Base-by-base conservation (phyloP, 495 filamentous ascomycete genomes). In the Poronia punctata region DNA sequence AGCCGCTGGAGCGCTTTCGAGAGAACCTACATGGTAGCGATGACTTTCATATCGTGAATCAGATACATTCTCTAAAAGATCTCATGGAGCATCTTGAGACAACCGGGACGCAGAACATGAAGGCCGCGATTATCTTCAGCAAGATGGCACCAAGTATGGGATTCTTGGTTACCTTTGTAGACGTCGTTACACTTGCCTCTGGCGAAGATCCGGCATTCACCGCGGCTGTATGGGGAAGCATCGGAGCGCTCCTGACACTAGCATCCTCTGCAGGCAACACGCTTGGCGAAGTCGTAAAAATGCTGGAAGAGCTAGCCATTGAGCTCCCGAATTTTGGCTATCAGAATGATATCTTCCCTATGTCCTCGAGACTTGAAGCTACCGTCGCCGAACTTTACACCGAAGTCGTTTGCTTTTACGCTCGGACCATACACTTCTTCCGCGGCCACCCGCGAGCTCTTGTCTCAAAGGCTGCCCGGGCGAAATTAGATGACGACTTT, bases 211-310 rank as follows among this genome's bases (percentile, higher is more conserved):
- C 52, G 37, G 46, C 37, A 23, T 18, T 49, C 9, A 43, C 52
- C 7, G 49, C 49, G 3, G 37, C 52, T 14, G 52, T 55, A 29
- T 55, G 52, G 52, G 52, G 52, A n/a, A 55, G 52, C 40, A 49
- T 52, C 22, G 39, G 49, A 4, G 12, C 49, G 14, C 44, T 55
- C 25, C 33, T 55, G 7, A 48, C 22, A 5, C 21, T 52, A n/a
- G 38, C 48, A 7, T 39, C 52, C 11, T 48, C 48, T 7, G 45
- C 49, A 12, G 35, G 37, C 1, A 49, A 55, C 23, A 45, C 40
- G 16, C 36, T 52, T 15, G 29, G 41, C 29, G 44, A 52, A 38
- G 40, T 55, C 11, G 23, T 55, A 3, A 49, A 55, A 18, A 55
- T 52, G 52, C 49, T 55, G 12, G 52, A 52, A 34, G 49, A 55